phyloP scores from a whole-genome alignment of 1,139 yeast species.

The Pichia sp. region DNA sequence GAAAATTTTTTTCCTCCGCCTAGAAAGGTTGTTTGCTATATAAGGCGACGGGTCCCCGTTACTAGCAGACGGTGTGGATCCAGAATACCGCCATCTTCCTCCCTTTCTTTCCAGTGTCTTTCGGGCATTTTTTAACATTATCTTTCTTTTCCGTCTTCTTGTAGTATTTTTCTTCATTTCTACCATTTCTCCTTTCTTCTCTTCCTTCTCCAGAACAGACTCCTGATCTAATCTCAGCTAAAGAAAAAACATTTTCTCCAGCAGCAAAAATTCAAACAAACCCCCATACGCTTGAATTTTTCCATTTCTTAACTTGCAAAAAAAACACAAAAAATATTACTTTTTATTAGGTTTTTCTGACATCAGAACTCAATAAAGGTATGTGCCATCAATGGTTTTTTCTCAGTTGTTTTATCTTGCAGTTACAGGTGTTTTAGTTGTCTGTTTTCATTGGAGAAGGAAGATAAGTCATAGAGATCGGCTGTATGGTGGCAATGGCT shows the following conservation, averaged over 20 bases:
- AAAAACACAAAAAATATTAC: not conserved
- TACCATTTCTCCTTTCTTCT: constrained; percentile 7
- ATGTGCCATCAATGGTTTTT: constrained; percentile 6
- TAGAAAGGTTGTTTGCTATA: not conserved
- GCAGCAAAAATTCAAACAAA: constrained; percentile 1
- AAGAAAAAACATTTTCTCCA: constrained; percentile 6
- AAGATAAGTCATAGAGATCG: not conserved
- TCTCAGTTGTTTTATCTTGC: not conserved
- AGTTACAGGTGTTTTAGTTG: constrained; percentile 11
- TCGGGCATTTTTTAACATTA: not conserved
- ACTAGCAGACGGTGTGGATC: too few species aligned
- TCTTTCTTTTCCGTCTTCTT: not conserved
- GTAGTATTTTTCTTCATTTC: constrained; percentile 6
- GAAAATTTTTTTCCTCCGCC: not conserved
- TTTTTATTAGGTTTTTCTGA: not conserved
- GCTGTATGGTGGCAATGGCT: not conserved
- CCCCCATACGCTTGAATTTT: constrained; percentile 16
- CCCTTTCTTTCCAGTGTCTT: not conserved
- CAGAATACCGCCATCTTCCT: too few species aligned
- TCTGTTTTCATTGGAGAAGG: constrained; percentile 15
- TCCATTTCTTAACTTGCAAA: constrained; percentile 6
- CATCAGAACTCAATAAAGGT: constrained; percentile 6
- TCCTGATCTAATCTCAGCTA: constrained; percentile 19
- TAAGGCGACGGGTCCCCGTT: not conserved
- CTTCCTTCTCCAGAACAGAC: constrained; percentile 20